phyloP scores from a whole-genome alignment of 257 asterid species.

The Sherardia arvensis region DNA sequence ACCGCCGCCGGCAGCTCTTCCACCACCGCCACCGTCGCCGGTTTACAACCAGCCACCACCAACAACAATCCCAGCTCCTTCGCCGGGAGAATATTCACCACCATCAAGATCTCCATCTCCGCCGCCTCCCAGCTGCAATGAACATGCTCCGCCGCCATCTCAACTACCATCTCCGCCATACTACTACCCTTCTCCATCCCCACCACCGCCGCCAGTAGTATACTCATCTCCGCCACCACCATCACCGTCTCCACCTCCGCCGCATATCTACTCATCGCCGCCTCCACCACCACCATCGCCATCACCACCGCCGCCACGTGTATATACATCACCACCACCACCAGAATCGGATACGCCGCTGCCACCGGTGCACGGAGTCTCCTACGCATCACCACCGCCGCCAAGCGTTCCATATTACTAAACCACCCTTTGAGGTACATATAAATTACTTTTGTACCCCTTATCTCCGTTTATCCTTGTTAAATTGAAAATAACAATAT shows the following conservation, averaged over 20 bases:
- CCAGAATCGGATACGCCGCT: conserved; percentile 16
- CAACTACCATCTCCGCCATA: conserved; percentile 31
- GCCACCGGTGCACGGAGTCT: conserved; percentile 27
- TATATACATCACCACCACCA: conserved; percentile 13
- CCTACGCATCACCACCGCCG: conserved; percentile 46
- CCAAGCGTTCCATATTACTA: conserved; percentile 33
- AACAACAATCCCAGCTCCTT: conserved; percentile 17
- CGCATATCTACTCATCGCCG: conserved; percentile 24
- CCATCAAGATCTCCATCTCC: conserved; percentile 27
- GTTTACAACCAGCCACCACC: conserved; percentile 17
- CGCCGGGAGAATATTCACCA: conserved; percentile 13
- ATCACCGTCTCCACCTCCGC: conserved; percentile 25
- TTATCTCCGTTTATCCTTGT: too few relatives aligned
- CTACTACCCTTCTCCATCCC: conserved; percentile 15
- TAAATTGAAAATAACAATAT: too few relatives aligned
- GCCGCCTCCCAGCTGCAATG: conserved; percentile 15
- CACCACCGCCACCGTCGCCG: conserved; percentile 24
- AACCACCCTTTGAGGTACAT: conserved; percentile 16
- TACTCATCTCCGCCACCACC: conserved; percentile 23
- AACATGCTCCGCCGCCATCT: conserved; percentile 18
- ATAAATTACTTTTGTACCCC: conserved; percentile 7
- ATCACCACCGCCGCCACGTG: conserved; percentile 25
- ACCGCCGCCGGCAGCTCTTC: conserved; percentile 20
- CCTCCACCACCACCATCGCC: conserved; percentile 28
- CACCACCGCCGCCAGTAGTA: conserved; percentile 33